Evolutionary conservation across 2,329 filamentous ascomycete species (phyloP).

Genomic region (Aspergillus sp.): DNA sequence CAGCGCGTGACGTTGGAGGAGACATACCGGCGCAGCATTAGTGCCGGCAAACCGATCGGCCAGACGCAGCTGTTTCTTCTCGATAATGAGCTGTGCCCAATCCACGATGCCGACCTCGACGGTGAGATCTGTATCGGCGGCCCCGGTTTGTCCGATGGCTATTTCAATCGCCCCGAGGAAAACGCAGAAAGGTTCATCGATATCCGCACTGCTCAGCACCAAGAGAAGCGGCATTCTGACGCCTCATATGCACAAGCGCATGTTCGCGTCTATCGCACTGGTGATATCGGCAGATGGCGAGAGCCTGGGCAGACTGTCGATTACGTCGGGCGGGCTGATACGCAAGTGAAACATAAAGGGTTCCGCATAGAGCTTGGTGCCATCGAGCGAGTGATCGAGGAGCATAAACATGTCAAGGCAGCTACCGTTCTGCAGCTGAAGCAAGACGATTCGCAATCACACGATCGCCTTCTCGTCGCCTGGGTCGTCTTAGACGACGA

Average conservation of each 20-base stretch:
- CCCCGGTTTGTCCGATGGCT: conserved; percentile 64
- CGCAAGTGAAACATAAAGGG: conserved; percentile 82
- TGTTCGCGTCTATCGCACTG: conserved; percentile 48
- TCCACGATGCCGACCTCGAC: conserved; percentile 5
- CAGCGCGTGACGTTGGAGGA: conserved; percentile 11
- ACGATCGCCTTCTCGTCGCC: no score
- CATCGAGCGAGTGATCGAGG: no score
- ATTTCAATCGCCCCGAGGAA: conserved; percentile 48
- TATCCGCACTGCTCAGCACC: no score
- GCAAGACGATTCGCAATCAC: no score
- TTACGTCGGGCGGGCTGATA: conserved; percentile 64
- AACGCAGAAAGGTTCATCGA: no score
- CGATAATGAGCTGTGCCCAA: conserved; percentile 8
- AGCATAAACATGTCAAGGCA: no score
- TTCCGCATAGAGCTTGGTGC: conserved; percentile 85
- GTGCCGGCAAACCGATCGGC: conserved; percentile 25
- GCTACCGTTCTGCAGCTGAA: no score
- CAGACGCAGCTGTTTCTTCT: conserved; percentile 7
- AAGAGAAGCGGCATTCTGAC: no score
- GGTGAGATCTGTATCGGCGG: conserved; percentile 17
- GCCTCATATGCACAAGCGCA: conserved; percentile 69
- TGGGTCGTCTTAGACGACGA: no score
- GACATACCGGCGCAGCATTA: conserved; percentile 19
- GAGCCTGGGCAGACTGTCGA: conserved; percentile 55
- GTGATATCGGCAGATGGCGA: conserved; percentile 1